Percentiles rank a stretch among this genome's conserved stretches.
Evolutionary conservation across 2,329 filamentous ascomycete genomes (phyloP).

Genomic region (Fusarium sp.): DNA sequence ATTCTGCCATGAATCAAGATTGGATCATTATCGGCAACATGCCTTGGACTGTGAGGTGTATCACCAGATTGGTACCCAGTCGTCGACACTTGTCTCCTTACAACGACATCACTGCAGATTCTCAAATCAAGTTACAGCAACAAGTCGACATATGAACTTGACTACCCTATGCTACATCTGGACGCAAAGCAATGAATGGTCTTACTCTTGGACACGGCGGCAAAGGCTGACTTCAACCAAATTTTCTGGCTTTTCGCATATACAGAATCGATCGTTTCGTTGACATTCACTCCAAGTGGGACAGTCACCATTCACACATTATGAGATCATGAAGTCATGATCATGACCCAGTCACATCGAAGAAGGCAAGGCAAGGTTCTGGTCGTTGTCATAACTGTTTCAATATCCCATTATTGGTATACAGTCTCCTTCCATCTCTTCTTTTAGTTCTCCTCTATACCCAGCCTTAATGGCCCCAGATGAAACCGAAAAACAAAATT

Average conservation of each 20-base stretch:
- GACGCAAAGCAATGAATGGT: not conserved
- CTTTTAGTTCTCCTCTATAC: constrained; percentile 41
- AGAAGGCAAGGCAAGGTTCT: not conserved
- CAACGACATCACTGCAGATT: not conserved
- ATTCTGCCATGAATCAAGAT: not conserved
- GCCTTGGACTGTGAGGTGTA: not conserved
- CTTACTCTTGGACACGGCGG: not conserved
- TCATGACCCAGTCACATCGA: not conserved
- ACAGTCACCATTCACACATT: not conserved
- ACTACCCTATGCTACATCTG: not conserved
- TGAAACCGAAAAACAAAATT: constrained; percentile 43
- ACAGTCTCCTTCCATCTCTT: constrained; percentile 30
- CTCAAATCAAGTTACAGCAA: not conserved
- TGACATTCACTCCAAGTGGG: not conserved
- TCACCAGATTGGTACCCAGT: not conserved
- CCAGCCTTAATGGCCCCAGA: constrained; percentile 28
- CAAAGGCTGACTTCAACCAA: not conserved
- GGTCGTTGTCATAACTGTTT: constrained; percentile 19
- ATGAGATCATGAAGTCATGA: constrained; percentile 10
- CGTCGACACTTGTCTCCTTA: not conserved
- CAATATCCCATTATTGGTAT: constrained; percentile 35
- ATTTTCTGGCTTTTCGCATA: not conserved
- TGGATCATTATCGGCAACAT: not conserved
- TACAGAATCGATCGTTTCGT: not conserved
- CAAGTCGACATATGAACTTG: not conserved